phyloP scores from a whole-genome alignment of 2,329 filamentous ascomycete species.

The Epichloe brachyelytri region DNA sequence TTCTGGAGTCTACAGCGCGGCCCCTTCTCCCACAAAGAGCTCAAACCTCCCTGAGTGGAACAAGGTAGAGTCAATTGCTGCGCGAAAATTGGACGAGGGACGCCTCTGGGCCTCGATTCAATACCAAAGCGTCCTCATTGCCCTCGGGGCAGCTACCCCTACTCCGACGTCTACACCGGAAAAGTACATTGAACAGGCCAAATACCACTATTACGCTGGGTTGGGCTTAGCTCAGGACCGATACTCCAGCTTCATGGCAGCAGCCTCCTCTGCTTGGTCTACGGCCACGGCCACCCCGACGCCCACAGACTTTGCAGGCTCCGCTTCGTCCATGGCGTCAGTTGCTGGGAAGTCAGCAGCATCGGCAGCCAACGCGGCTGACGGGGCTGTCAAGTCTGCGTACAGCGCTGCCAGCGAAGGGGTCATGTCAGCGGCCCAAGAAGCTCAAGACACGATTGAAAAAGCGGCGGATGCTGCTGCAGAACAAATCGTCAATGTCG shows the following conservation, averaged over 20 bases:
- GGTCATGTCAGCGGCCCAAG: constrained; percentile 25
- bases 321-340: constrained; percentile 36
- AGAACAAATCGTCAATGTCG: constrained; percentile 23
- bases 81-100: constrained; percentile 57
- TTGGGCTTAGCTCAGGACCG: constrained; percentile 66
- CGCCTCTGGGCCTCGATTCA: constrained; percentile 57
- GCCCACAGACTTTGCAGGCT: constrained; percentile 37
- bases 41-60: constrained; percentile 34
- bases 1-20: constrained; percentile 34
- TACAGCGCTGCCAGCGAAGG: constrained; percentile 32
- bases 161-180: constrained; percentile 34
- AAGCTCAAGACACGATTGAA: constrained; percentile 24
- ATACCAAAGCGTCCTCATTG: constrained; percentile 54
- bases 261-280: constrained; percentile 58
- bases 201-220: constrained; percentile 61
- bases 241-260: constrained; percentile 61
- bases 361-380: constrained; percentile 32
- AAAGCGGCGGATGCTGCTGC: constrained; percentile 33
- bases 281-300: constrained; percentile 46
- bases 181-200: constrained; percentile 49
- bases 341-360: constrained; percentile 33
- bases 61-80: constrained; percentile 49
- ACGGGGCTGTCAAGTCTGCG: constrained; percentile 38
- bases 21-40: constrained; percentile 28
- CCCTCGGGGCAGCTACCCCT: constrained; percentile 46